A percentile compares a stretch with the other conserved stretches of the same genome.
Conservation (phyloP, 192 early-diverging fungal species). For the Mortierella antarctica region DNA sequence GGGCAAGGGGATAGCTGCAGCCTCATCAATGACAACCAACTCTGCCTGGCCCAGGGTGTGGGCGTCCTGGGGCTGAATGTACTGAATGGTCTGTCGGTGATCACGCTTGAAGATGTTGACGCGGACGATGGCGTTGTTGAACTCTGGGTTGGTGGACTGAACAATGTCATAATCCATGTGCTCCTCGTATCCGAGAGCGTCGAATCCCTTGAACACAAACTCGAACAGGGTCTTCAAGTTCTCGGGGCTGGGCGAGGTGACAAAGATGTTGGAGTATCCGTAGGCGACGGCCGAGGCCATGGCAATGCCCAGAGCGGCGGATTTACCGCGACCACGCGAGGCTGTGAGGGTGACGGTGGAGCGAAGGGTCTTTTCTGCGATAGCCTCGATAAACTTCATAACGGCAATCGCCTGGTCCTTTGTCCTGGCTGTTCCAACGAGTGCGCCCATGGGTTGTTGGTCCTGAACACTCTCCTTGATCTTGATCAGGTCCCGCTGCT, state of each 20-base stretch:
- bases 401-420: slow-evolving; percentile 97
- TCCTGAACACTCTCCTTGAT: slow-evolving; percentile 91
- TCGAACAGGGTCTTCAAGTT: slow-evolving; percentile 99
- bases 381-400: slow-evolving; percentile 96
- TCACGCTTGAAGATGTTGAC: slow-evolving; percentile 94
- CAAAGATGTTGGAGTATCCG: slow-evolving; percentile 99
- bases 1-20: slow-evolving; percentile 97
- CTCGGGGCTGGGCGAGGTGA: slow-evolving; percentile 96
- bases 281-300: slow-evolving; percentile 97
- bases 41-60: slow-evolving; percentile 96
- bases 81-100: slow-evolving; percentile 98
- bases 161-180: slow-evolving; percentile 99
- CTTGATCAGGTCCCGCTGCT: slow-evolving; percentile 75
- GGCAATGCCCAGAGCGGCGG: slow-evolving; percentile 93
- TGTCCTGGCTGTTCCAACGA: slow-evolving; percentile 84
- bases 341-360: slow-evolving; percentile 95
- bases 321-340: slow-evolving; percentile 97
- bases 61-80: slow-evolving; percentile 96
- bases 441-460: slow-evolving; percentile 89
- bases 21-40: slow-evolving; percentile 98
- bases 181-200: slow-evolving; percentile 98
- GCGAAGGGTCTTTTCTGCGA: slow-evolving; percentile 93
- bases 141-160: slow-evolving; percentile 96
- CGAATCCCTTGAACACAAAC: slow-evolving; percentile 98
- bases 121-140: slow-evolving; percentile 95